Evolutionary conservation across 2,329 filamentous ascomycete genomes (phyloP).

Genomic region (Cladorrhinum sp.): DNA sequence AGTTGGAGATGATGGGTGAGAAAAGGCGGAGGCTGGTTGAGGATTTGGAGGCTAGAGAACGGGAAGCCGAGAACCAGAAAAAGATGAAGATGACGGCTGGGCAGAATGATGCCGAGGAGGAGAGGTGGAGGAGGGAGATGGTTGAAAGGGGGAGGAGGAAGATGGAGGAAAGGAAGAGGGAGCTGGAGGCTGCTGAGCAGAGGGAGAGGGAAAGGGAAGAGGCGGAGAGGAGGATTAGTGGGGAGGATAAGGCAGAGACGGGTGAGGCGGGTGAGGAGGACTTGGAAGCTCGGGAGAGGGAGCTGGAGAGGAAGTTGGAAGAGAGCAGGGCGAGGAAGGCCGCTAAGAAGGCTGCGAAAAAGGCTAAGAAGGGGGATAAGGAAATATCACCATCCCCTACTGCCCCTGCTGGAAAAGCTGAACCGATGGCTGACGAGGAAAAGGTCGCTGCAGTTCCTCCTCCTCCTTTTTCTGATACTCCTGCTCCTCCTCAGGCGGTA

Average conservation of each 20-base stretch:
- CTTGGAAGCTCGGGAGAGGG: slow-evolving; percentile 29
- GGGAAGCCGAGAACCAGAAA: slow-evolving; percentile 59
- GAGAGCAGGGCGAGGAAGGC: slow-evolving; percentile 32
- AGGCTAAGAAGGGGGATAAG: slow-evolving; percentile 13
- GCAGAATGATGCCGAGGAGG: slow-evolving; percentile 8
- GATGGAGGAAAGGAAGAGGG: slow-evolving; percentile 41
- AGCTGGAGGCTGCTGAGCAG: slow-evolving; percentile 41
- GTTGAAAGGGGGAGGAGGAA: slow-evolving; percentile 33
- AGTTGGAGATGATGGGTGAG: slow-evolving; percentile 71
- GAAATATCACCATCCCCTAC: slow-evolving; percentile 2
- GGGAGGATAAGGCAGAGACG: slow-evolving; percentile 37
- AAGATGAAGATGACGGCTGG: slow-evolving; percentile 42
- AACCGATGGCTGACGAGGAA: no score
- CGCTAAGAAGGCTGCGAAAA: slow-evolving; percentile 27
- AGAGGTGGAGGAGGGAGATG: slow-evolving; percentile 27
- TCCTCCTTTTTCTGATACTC: not conserved
- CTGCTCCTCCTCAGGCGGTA: not conserved
- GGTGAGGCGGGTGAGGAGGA: slow-evolving; percentile 41
- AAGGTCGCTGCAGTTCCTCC: slow-evolving; percentile 14
- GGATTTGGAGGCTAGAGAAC: slow-evolving; percentile 53
- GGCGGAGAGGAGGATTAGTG: slow-evolving; percentile 38
- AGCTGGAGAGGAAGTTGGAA: slow-evolving; percentile 42
- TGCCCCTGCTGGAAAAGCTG: slow-evolving; percentile 29
- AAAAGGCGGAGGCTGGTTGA: slow-evolving; percentile 76
- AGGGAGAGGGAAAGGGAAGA: slow-evolving; percentile 33